phyloP scores from a whole-genome alignment of 305 asterid species.

The Vinca major region DNA sequence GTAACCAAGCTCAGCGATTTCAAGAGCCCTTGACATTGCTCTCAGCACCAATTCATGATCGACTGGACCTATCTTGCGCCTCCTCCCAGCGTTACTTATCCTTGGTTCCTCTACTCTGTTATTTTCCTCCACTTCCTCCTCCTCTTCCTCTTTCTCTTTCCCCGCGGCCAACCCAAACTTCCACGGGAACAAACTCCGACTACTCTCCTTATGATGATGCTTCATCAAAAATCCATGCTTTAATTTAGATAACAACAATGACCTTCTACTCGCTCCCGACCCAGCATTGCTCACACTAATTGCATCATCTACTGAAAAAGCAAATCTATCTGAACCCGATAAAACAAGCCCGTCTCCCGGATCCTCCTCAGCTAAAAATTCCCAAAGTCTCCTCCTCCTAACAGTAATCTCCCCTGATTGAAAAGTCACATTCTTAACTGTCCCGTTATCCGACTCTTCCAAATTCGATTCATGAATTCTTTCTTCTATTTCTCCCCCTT shows the following conservation, averaged over 20 bases:
- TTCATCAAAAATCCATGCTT: slow-evolving; percentile 72
- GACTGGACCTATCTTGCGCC: slow-evolving; percentile 57
- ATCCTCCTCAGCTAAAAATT: slow-evolving; percentile 75
- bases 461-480: slow-evolving; percentile 29
- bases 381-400: slow-evolving; percentile 93
- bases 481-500: slow-evolving; percentile 32
- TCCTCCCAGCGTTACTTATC: slow-evolving; percentile 39
- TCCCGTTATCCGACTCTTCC: slow-evolving; percentile 16
- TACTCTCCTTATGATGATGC: slow-evolving; percentile 40
- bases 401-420: slow-evolving; percentile 58
- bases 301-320: slow-evolving; percentile 93
- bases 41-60: slow-evolving; percentile 73
- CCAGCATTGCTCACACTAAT: slow-evolving; percentile 71
- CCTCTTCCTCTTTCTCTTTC: slow-evolving; percentile 46
- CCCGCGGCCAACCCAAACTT: slow-evolving; percentile 61
- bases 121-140: slow-evolving; percentile 39
- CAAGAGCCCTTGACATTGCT: slow-evolving; percentile 95
- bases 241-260: slow-evolving; percentile 66
- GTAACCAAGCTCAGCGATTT: slow-evolving; percentile 67
- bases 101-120: slow-evolving; percentile 30
- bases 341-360: slow-evolving; percentile 87
- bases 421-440: slow-evolving; percentile 56
- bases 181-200: slow-evolving; percentile 69
- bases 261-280: slow-evolving; percentile 71
- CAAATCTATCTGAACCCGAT: slow-evolving; percentile 96